Conservation (phyloP, 108 stramenopile genomes). For the Skeletonema tropicum region DNA sequence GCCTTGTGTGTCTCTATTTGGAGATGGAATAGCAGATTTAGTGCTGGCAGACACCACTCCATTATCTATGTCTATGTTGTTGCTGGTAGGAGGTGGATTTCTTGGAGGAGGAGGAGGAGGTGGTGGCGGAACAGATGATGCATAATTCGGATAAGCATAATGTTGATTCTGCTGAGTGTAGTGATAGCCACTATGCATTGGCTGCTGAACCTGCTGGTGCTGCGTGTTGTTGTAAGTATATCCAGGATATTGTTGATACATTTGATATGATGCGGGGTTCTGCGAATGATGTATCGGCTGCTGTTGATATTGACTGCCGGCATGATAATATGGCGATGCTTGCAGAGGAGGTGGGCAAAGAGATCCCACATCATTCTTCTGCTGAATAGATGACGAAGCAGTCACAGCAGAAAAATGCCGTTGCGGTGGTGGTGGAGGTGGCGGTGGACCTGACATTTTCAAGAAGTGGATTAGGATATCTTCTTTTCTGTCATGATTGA, state of each 20-base stretch:
- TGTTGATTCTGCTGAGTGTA: background rate
- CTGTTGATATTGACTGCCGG: background rate
- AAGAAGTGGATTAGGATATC: too few relatives aligned
- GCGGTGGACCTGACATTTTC: constrained; percentile 14
- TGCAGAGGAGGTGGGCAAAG: constrained; percentile 20
- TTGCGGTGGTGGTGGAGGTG: constrained; percentile 35
- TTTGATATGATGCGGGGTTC: background rate
- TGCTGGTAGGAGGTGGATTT: constrained; percentile 4
- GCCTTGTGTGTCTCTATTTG: background rate
- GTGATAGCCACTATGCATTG: constrained; percentile 3
- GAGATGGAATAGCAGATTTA: background rate
- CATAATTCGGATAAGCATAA: constrained; percentile 10
- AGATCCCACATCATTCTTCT: constrained; percentile 2
- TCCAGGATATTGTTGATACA: constrained; percentile 6
- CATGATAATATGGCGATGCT: background rate
- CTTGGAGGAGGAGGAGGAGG: constrained; percentile 30
- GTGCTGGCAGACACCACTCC: background rate
- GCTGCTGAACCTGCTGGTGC: constrained; percentile 2
- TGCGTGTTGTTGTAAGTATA: constrained; percentile 3
- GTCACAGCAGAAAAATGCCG: background rate
- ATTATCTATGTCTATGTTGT: background rate
- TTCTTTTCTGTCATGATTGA: too few relatives aligned
- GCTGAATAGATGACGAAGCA: background rate
- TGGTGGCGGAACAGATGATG: constrained; percentile 19
- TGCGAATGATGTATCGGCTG: background rate